phyloP scores from a whole-genome alignment of 306 rosid species.

The Citrullus mucosospermus region DNA sequence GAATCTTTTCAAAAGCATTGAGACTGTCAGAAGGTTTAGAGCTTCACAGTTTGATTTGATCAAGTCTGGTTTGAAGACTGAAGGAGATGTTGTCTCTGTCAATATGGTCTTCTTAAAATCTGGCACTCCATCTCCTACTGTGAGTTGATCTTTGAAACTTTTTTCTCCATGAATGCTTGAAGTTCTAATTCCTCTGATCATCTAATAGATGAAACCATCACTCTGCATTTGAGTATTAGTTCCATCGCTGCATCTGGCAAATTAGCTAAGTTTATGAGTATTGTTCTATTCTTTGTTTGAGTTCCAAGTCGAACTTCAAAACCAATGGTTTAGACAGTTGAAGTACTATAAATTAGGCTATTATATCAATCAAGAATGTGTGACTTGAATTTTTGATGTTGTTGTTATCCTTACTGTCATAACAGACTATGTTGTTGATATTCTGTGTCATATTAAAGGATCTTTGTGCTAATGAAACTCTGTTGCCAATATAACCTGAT shows the following conservation, averaged over 20 bases:
- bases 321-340: not conserved
- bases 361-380: not conserved
- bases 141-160: slow-evolving; percentile 24
- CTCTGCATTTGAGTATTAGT: not conserved
- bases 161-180: not conserved
- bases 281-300: not conserved
- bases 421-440: not conserved
- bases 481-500: slow-evolving; percentile 1
- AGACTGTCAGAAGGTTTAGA: slow-evolving; percentile 60
- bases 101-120: slow-evolving; percentile 80
- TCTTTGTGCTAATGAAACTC: not conserved
- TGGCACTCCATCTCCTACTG: slow-evolving; percentile 85
- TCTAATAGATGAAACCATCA: not conserved
- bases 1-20: slow-evolving; percentile 81
- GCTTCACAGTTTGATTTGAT: slow-evolving; percentile 72
- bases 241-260: not conserved
- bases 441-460: not conserved
- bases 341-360: not conserved
- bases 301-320: not conserved
- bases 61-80: slow-evolving; percentile 70
- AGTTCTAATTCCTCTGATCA: not conserved
- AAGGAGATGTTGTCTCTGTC: slow-evolving; percentile 74
- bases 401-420: not conserved
- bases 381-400: not conserved
- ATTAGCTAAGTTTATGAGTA: not conserved